Base-by-base conservation (phyloP, 2,329 filamentous ascomycete species). In the Ophiostoma triangulosporum region DNA sequence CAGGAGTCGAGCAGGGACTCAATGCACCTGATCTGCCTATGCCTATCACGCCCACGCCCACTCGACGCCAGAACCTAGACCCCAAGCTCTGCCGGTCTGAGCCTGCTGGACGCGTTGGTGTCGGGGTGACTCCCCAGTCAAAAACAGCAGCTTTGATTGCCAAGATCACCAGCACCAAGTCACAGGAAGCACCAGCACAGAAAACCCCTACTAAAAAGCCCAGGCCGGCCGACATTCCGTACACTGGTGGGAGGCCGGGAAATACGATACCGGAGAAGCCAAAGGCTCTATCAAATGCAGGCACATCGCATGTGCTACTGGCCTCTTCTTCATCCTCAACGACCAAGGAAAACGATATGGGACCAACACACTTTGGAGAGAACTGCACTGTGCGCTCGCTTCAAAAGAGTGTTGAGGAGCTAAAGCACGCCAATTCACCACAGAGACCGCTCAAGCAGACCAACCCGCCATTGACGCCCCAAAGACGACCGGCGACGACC, bases 121-220 rank as follows among this genome's bases (percentile, higher is more conserved):
- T 53, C 7, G 54, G 27, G 2, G 48, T 5, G 3, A 54, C 53
- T 2, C 46, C 56, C 0, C 57, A 57, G 17, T 59, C 57, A 6
- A 59, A 57, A 17, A 56, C 57, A 11, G 54, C 54, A 1, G 51
- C 56, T 1, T 9, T 59, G 31, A 57, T 59, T 46, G 54, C 57
- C 14, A 55, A 55, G 4, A 56, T 59, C 49, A 56, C 54, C 31
- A 55, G 54, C 22, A 31, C 54, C 9, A 52, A 38, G 9, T 46
- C 49, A 46, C 27, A 49, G 9, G 33, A 22, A 3, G 38, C 40
- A 22, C 11, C 51, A 12, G 20, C 15, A 24, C 46, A 11, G 8
- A 17, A 32, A 31, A 48, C 46, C 1, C 46, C 27, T 14, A 48
- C 46, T 22, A 48, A 20, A 22, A 31, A 32, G 29, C 3, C 29